Evolutionary conservation across 495 filamentous ascomycete genomes (phyloP).

Genomic region (Xylaria cubensis): DNA sequence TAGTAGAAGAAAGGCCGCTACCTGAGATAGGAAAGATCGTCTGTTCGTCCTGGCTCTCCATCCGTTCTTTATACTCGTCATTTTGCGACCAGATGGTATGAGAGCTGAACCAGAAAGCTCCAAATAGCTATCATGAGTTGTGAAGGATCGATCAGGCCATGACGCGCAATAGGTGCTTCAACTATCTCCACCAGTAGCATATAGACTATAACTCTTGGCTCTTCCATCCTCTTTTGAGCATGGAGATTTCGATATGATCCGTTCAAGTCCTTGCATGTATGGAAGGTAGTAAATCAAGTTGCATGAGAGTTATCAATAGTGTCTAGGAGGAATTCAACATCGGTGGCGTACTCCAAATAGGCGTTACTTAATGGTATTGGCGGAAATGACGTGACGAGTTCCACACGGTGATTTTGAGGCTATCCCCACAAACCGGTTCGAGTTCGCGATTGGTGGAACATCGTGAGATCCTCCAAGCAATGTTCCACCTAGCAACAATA

Average conservation of each 20-base stretch:
- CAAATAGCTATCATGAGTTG: neutral
- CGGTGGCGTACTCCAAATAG: neutral
- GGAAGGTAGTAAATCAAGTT: constrained; percentile 1
- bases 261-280: neutral
- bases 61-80: neutral
- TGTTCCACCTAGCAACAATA: neutral
- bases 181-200: constrained; percentile 21
- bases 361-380: constrained; percentile 1
- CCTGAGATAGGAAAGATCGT: neutral
- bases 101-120: neutral
- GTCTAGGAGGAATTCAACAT: neutral
- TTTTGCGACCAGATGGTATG: neutral
- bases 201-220: neutral
- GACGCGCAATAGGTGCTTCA: neutral
- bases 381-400: constrained; percentile 17
- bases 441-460: constrained; percentile 21
- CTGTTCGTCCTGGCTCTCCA: neutral
- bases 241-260: neutral
- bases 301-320: constrained; percentile 6
- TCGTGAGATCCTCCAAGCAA: constrained; percentile 25
- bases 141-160: neutral
- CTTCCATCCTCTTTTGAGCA: neutral
- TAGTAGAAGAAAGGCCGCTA: neutral
- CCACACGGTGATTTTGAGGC: neutral
- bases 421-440: neutral